Percentiles rank a stretch among this genome's conserved stretches.
Conservation (phyloP, 257 asterid species). For the Nyctanthes arbortristis region DNA sequence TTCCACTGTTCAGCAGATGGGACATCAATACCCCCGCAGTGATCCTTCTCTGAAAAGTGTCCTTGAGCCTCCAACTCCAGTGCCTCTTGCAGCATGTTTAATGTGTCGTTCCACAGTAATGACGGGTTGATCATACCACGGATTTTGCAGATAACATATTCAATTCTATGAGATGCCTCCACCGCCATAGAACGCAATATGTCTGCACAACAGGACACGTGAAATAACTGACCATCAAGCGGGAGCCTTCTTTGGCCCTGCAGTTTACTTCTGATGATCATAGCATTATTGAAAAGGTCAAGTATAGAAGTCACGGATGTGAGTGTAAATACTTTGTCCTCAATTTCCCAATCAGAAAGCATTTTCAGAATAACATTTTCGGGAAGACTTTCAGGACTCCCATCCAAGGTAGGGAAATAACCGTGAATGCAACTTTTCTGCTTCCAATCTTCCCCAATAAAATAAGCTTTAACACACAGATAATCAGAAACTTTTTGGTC, state of each 20-base stretch:
- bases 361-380: constrained; percentile 11
- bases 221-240: constrained; percentile 15
- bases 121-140: constrained; percentile 12
- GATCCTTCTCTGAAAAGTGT: background rate
- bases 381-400: background rate
- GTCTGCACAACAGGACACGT: constrained; percentile 27
- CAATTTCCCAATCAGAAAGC: constrained; percentile 20
- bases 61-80: constrained; percentile 25
- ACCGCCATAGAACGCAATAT: constrained; percentile 28
- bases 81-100: constrained; percentile 17
- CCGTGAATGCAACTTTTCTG: constrained; percentile 15
- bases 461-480: constrained; percentile 22
- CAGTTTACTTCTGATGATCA: background rate
- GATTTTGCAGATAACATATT: constrained; percentile 11
- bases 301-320: constrained; percentile 2
- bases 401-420: background rate
- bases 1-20: constrained; percentile 32
- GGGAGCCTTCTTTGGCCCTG: constrained; percentile 12
- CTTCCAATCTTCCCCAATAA: constrained; percentile 27
- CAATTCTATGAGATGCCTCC: constrained; percentile 21
- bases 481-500: background rate
- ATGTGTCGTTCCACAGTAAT: constrained; percentile 20
- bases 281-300: constrained; percentile 14
- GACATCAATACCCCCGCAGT: background rate
- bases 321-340: constrained; percentile 15